These are phyloP conservation scores for Arthrobotrys conoides DNA, from an alignment of 2,329 filamentous ascomycete species.

Conservation along the genomic window DNA sequence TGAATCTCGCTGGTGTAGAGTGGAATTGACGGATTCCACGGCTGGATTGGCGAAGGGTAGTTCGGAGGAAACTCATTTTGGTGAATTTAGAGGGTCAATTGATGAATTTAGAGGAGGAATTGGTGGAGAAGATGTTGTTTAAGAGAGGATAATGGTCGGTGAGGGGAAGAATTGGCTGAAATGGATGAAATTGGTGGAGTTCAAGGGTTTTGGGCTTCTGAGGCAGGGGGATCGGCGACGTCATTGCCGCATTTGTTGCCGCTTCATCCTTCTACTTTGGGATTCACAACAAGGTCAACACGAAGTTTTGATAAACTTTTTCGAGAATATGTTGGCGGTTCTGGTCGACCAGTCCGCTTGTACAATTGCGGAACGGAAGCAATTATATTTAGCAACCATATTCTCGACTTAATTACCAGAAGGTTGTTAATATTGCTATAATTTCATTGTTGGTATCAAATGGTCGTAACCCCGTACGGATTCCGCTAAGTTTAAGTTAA, in stretches of 20 bases:
- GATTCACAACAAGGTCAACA: constrained; percentile 4
- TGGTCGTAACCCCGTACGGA: too few relatives aligned
- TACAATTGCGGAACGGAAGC: too few relatives aligned
- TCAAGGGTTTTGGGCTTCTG: background rate
- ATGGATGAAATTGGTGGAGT: constrained; percentile 7
- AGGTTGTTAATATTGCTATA: too few relatives aligned
- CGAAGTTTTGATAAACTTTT: background rate
- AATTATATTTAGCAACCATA: too few relatives aligned
- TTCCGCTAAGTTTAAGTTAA: too few relatives aligned
- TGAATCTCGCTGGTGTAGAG: constrained; percentile 74
- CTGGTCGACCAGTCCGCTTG: too few relatives aligned
- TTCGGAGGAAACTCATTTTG: constrained; percentile 50
- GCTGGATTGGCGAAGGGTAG: constrained; percentile 36
- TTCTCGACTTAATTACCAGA: too few relatives aligned
- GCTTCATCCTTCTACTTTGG: background rate
- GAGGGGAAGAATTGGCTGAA: constrained; percentile 21
- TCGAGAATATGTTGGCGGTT: too few relatives aligned
- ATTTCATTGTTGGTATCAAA: too few relatives aligned
- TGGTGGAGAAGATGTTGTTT: background rate
- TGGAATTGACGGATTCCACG: constrained; percentile 72
- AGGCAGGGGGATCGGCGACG: constrained; percentile 18
- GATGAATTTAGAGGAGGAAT: constrained; percentile 7
- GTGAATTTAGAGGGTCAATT: constrained; percentile 1
- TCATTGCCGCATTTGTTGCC: constrained; percentile 23
- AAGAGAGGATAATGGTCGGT: background rate